phyloP scores from a whole-genome alignment of 352 stramenopile species.

The Pythium aphanidermatum region DNA sequence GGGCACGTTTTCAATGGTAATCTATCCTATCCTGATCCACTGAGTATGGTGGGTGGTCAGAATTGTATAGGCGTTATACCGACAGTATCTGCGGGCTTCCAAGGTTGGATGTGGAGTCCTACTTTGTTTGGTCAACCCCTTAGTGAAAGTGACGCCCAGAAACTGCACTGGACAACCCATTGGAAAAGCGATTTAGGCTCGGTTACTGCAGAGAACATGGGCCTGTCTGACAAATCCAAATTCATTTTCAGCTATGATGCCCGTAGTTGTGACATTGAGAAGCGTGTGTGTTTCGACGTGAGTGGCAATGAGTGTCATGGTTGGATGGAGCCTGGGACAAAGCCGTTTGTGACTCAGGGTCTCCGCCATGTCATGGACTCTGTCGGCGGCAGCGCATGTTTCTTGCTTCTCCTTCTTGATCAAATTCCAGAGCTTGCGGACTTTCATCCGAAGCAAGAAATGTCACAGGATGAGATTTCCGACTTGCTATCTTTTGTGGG shows the following conservation, averaged over 20 bases:
- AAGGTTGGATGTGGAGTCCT: conserved; percentile 71
- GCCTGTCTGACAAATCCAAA: conserved; percentile 65
- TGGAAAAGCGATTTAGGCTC: conserved; percentile 66
- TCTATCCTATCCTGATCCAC: conserved; percentile 64
- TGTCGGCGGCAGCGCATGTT: conserved; percentile 62
- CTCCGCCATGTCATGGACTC: conserved; percentile 61
- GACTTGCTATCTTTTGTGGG: conserved; percentile 58
- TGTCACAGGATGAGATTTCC: conserved; percentile 60
- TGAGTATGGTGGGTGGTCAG: conserved; percentile 59
- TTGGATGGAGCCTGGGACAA: conserved; percentile 60
- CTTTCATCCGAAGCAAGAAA: conserved; percentile 67
- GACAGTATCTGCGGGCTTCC: conserved; percentile 30
- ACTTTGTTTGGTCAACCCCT: conserved; percentile 68
- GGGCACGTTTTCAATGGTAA: conserved; percentile 50
- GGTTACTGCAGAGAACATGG: conserved; percentile 54
- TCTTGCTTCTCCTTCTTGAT: conserved; percentile 65
- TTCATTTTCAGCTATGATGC: conserved; percentile 80
- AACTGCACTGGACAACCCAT: conserved; percentile 68
- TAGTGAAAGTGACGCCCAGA: conserved; percentile 55
- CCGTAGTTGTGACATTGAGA: conserved; percentile 48
- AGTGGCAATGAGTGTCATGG: conserved; percentile 74
- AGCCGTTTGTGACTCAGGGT: conserved; percentile 49
- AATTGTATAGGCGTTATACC: conserved; percentile 67
- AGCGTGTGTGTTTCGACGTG: conserved; percentile 58
- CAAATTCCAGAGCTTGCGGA: conserved; percentile 74